These are phyloP conservation scores for Symbiotaphrina buchneri DNA, from an alignment of 495 filamentous ascomycete species.

Conservation along the genomic window DNA sequence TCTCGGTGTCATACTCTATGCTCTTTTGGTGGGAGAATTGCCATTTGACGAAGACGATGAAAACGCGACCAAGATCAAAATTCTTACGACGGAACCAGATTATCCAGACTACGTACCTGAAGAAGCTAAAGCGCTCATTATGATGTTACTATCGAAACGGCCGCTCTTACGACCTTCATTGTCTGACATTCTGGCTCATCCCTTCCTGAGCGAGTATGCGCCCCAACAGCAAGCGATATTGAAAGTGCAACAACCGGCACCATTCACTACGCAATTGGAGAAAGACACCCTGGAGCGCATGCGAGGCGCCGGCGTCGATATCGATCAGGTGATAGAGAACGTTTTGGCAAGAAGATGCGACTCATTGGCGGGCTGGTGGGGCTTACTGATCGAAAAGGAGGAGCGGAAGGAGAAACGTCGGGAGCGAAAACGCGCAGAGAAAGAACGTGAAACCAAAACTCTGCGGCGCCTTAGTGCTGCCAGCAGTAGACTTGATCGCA, in stretches of 20 bases:
- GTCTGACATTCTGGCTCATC: conserved; percentile 71
- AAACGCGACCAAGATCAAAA: conserved; percentile 59
- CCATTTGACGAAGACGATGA: conserved; percentile 85
- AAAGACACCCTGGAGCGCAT: conserved; percentile 83
- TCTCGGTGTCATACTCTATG: conserved; percentile 87
- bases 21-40: conserved; percentile 74
- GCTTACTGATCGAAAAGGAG: conserved; percentile 84
- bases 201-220: conserved; percentile 76
- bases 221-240: conserved; percentile 79
- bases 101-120: conserved; percentile 62
- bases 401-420: conserved; percentile 68
- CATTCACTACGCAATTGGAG: conserved; percentile 75
- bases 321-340: conserved; percentile 83
- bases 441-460: conserved; percentile 58
- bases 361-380: conserved; percentile 87
- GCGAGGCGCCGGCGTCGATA: conserved; percentile 86
- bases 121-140: conserved; percentile 56
- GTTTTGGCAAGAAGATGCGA: conserved; percentile 81
- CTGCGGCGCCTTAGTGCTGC: conserved; percentile 66
- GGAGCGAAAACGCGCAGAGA: conserved; percentile 69
- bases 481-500: conserved; percentile 58
- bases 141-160: conserved; percentile 63
- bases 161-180: conserved; percentile 66
- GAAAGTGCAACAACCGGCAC: conserved; percentile 58
- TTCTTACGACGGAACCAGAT: conserved; percentile 60